phyloP scores from a whole-genome alignment of 2,329 filamentous ascomycete genomes.

The Fusarium scirpi region DNA sequence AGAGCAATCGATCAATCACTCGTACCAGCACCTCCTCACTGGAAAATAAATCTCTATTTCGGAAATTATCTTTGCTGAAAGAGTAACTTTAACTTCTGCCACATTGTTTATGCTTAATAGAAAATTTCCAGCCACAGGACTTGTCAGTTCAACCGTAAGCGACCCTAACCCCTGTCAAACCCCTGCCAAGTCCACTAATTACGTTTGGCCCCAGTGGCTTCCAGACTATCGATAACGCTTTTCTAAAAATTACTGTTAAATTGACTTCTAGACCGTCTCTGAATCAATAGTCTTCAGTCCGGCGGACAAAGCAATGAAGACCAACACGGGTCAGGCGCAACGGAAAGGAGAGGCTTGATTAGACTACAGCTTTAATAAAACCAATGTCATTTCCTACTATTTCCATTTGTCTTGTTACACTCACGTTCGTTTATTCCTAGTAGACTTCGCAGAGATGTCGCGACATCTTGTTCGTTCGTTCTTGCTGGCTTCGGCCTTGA shows the following conservation, averaged over 20 bases:
- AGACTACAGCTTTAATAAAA: not conserved
- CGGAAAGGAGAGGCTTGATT: not conserved
- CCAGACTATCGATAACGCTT: not conserved
- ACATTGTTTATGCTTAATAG: not conserved
- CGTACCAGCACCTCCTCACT: too few relatives aligned
- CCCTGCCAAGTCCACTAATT: not conserved
- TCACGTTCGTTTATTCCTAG: not conserved
- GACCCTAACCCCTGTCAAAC: fast-evolving
- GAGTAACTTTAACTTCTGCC: not conserved
- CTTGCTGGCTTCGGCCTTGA: not conserved
- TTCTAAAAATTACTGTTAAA: not conserved
- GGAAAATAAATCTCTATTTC: not conserved
- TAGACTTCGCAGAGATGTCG: not conserved
- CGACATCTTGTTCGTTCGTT: not conserved
- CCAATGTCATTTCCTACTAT: not conserved
- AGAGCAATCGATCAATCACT: too few relatives aligned
- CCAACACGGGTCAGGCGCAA: not conserved
- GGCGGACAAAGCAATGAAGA: too few relatives aligned
- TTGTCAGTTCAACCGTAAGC: not conserved
- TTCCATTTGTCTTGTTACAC: not conserved
- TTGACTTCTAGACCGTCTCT: not conserved
- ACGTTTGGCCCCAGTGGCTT: not conserved
- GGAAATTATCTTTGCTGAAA: not conserved
- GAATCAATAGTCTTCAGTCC: not conserved
- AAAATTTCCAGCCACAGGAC: not conserved